phyloP scores from a whole-genome alignment of 2,329 filamentous ascomycete species.

The Cyphellophora europaea region DNA sequence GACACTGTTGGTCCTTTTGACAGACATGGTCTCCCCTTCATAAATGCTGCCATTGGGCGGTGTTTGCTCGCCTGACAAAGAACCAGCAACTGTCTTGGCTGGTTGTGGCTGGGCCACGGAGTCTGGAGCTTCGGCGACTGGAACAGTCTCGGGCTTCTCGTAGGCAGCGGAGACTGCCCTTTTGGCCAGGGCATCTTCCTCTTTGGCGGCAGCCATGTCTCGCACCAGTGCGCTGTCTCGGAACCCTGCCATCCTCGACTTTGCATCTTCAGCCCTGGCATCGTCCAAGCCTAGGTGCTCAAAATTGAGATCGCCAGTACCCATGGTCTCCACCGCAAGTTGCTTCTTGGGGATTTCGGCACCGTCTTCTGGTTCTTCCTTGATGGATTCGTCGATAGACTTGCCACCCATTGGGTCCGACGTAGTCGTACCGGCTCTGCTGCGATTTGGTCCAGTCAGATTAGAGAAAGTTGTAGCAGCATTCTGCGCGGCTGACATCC shows the following conservation, averaged over 20 bases:
- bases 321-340: constrained; percentile 78
- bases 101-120: constrained; percentile 22
- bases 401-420: constrained; percentile 23
- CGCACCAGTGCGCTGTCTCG: constrained; percentile 22
- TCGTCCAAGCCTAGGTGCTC: constrained; percentile 68
- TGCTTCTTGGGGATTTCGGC: constrained; percentile 48
- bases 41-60: constrained; percentile 57
- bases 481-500: constrained; percentile 88
- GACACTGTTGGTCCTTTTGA: constrained; percentile 59
- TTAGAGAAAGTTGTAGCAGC: constrained; percentile 74
- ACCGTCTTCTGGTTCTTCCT: constrained; percentile 21
- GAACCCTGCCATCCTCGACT: not conserved
- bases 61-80: constrained; percentile 48
- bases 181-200: constrained; percentile 50
- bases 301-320: constrained; percentile 78
- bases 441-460: constrained; percentile 42
- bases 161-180: constrained; percentile 55
- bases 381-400: constrained; percentile 16
- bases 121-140: constrained; percentile 26
- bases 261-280: constrained; percentile 24
- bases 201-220: constrained; percentile 47
- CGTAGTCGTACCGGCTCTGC: constrained; percentile 25
- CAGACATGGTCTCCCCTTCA: constrained; percentile 48
- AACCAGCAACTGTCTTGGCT: constrained; percentile 12
- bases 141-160: constrained; percentile 31